Conservation (phyloP, 805 yeast genomes). For the Ogataea chonburiensis region DNA sequence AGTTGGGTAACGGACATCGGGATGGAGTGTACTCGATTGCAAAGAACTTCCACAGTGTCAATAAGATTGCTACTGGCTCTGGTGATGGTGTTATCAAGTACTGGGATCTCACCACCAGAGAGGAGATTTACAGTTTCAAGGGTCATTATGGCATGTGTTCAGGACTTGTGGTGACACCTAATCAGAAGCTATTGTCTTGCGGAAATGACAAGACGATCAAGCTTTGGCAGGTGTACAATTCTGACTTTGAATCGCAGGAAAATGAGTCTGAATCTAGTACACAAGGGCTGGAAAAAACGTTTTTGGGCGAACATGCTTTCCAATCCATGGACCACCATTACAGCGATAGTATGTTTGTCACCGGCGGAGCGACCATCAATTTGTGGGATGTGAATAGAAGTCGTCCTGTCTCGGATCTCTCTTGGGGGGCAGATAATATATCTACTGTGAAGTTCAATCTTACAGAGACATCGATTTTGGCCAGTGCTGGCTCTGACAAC, state of each 20-base stretch:
- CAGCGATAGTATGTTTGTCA: constrained; percentile 69
- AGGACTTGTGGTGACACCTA: constrained; percentile 77
- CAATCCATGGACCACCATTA: constrained; percentile 85
- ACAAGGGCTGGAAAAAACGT: constrained; percentile 72
- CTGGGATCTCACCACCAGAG: constrained; percentile 84
- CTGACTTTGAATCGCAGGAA: constrained; percentile 25
- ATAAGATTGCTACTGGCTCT: constrained; percentile 83
- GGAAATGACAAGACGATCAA: constrained; percentile 89
- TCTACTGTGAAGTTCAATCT: constrained; percentile 80
- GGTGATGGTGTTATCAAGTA: constrained; percentile 95
- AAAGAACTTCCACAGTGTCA: constrained; percentile 66
- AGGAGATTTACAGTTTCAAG: constrained; percentile 71
- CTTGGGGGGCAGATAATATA: constrained; percentile 97
- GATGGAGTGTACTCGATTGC: constrained; percentile 93
- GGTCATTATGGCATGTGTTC: constrained; percentile 91
- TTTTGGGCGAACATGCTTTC: constrained; percentile 79
- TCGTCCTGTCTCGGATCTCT: constrained; percentile 69
- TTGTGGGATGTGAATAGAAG: constrained; percentile 89
- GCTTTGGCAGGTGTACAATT: constrained; percentile 74
- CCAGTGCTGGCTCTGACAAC: constrained; percentile 88
- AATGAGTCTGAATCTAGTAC: constrained; percentile 34
- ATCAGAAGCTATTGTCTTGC: constrained; percentile 64
- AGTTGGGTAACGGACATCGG: constrained; percentile 89
- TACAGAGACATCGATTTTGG: constrained; percentile 85
- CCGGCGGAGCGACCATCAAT: constrained; percentile 88